These are phyloP conservation scores for Didymella keratinophila DNA, from an alignment of 2,329 filamentous ascomycete species.

Conservation along the genomic window DNA sequence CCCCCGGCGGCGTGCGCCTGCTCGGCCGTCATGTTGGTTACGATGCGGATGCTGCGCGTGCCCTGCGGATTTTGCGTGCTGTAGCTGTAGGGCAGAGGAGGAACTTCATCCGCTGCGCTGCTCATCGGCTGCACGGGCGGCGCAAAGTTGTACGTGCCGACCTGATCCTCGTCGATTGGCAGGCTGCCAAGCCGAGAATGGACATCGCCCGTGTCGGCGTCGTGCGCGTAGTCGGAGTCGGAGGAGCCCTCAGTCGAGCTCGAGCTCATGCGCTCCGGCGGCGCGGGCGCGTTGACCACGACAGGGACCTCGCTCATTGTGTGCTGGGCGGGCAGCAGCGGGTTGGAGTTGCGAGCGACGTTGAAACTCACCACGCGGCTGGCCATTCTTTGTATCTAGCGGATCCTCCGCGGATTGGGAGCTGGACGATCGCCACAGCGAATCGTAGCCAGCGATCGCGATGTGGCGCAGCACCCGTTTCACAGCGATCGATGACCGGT, in stretches of 20 bases:
- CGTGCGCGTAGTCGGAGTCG: slow-evolving; percentile 55
- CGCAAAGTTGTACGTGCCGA: slow-evolving; percentile 43
- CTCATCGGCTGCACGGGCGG: slow-evolving; percentile 48
- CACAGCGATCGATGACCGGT: background rate
- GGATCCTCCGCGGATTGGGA: slow-evolving; percentile 1
- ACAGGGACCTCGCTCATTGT: slow-evolving; percentile 41
- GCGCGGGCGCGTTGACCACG: slow-evolving; percentile 42
- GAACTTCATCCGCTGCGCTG: slow-evolving; percentile 20
- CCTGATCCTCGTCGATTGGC: slow-evolving; percentile 49
- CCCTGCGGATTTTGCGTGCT: slow-evolving; percentile 38
- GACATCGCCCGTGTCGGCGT: slow-evolving; percentile 22
- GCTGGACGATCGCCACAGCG: slow-evolving; percentile 4
- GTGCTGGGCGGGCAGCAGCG: slow-evolving; percentile 22
- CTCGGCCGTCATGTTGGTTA: slow-evolving; percentile 39
- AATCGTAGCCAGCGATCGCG: slow-evolving; percentile 5
- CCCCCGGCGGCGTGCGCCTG: slow-evolving; percentile 32
- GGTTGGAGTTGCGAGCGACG: slow-evolving; percentile 29
- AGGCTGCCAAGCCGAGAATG: slow-evolving; percentile 49
- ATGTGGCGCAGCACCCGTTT: slow-evolving; percentile 12
- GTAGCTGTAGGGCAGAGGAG: slow-evolving; percentile 25
- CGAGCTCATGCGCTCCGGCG: slow-evolving; percentile 20
- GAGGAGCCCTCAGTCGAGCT: slow-evolving; percentile 15
- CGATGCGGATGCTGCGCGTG: slow-evolving; percentile 37
- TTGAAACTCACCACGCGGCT: slow-evolving; percentile 42
- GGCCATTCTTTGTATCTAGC: slow-evolving; percentile 27